Percentiles rank a stretch among this genome's conserved stretches.
Evolutionary conservation across 805 yeast species (phyloP).

Genomic region (Metschnikowia dekortorum): DNA sequence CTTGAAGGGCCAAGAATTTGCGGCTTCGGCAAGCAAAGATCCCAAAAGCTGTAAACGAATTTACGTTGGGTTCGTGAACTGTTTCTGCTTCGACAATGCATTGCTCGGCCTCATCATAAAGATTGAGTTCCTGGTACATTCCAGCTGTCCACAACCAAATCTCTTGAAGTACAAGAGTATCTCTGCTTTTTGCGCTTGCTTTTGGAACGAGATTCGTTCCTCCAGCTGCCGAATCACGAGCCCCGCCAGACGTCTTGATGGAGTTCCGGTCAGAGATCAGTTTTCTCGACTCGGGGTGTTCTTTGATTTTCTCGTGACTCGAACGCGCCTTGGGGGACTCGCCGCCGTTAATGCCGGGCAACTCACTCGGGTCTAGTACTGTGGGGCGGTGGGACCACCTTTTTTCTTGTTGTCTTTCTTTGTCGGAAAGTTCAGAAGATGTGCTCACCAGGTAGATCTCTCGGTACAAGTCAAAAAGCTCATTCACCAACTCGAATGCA

Average conservation of each 20-base stretch:
- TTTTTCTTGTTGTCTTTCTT: conserved; percentile 13
- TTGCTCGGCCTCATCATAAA: conserved; percentile 57
- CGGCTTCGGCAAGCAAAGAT: conserved; percentile 39
- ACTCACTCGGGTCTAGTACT: conserved; percentile 29
- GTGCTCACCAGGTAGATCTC: conserved; percentile 38
- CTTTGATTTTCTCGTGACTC: conserved; percentile 21
- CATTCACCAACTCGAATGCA: conserved; percentile 63
- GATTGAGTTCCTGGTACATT: conserved; percentile 54
- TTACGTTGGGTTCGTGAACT: conserved; percentile 40
- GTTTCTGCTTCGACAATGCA: conserved; percentile 70
- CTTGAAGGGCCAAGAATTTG: conserved; percentile 51
- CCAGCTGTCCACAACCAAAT: conserved; percentile 75
- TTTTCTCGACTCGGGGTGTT: conserved; percentile 11
- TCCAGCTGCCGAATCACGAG: neutral
- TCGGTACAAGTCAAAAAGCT: conserved; percentile 56
- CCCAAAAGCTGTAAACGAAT: conserved; percentile 49
- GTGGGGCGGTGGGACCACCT: conserved; percentile 42
- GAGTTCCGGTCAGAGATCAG: conserved; percentile 5
- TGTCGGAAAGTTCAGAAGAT: conserved; percentile 10
- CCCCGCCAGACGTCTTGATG: neutral
- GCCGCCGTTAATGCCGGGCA: neutral
- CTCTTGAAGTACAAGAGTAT: conserved; percentile 42
- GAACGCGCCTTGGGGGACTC: neutral
- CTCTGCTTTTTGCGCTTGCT: conserved; percentile 2
- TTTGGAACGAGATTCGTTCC: neutral